A percentile compares a stretch with the other conserved stretches of the same genome.
Evolutionary conservation across 441 rosid genomes (phyloP).

Genomic region (Populus hybrid): DNA sequence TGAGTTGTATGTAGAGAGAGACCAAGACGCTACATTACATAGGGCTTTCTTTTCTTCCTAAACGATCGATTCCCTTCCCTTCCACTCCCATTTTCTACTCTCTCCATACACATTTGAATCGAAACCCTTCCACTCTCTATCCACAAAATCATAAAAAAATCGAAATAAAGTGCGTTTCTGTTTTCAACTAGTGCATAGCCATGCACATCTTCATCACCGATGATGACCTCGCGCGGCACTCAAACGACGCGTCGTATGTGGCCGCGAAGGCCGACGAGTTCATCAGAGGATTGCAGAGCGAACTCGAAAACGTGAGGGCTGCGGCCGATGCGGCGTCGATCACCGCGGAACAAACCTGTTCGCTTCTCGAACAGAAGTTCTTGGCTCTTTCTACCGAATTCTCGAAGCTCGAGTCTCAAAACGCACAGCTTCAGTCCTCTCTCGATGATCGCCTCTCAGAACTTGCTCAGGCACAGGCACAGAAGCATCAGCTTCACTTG

Average conservation of each 20-base stretch:
- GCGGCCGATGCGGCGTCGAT: constrained; percentile 80
- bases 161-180: background rate
- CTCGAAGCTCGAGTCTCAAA: constrained; percentile 62
- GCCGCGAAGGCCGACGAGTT: constrained; percentile 83
- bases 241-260: constrained; percentile 55
- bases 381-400: constrained; percentile 66
- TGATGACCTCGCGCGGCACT: constrained; percentile 69
- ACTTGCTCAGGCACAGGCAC: constrained; percentile 69
- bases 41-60: background rate
- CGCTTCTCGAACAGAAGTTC: constrained; percentile 93
- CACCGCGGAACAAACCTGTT: constrained; percentile 96
- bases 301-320: constrained; percentile 75
- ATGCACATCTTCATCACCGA: constrained; percentile 93
- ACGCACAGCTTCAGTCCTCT: constrained; percentile 66
- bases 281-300: constrained; percentile 53
- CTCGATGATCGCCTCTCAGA: constrained; percentile 61
- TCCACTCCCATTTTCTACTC: background rate
- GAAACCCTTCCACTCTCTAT: background rate
- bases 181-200: constrained; percentile 13
- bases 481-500: constrained; percentile 83
- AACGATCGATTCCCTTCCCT: background rate
- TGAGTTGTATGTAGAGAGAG: background rate
- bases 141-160: background rate
- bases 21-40: background rate
- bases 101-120: background rate